Evolutionary conservation across 1,139 yeast species (phyloP), one percentile per base, ranked within the genome.

Genomic region (Candida dubliniensis): DNA sequence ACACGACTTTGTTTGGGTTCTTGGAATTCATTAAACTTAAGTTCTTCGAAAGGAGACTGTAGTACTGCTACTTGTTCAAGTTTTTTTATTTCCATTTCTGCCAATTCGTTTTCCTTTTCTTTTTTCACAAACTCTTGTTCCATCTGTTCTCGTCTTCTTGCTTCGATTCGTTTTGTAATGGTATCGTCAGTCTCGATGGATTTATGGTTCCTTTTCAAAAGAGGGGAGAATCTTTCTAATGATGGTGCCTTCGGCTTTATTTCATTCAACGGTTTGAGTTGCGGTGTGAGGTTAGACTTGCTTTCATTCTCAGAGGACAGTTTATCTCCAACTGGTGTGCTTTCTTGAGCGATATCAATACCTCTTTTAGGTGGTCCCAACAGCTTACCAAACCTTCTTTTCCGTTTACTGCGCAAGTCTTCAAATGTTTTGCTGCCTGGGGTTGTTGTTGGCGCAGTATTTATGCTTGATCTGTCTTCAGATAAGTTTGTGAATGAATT

Each of bases 351-450:
- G 4, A 30, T 14, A 13, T 63, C 56, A 8, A 64, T 54, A 3
- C 69, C 70, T 34, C 76, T 54, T 50, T 68, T 63, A 1, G 76
- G 76, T 3, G 74, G 74, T 0, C 77, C 78, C 41, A 73, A 52
- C 8, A 61, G 47, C 47, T 60, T 64, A 5, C 74, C 71, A 45
- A 69, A 67, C 42, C 71, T 51, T 48, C 74, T 54, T 2, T 66
- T 56, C 2, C 73, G 66, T 50, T 64, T 64, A 23, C 26, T 31
- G 29, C 38, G 34, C 8, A 23, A 9, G 11, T 40, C 39, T 29
- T 39, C 40, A 9, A 32, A 14, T 5, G 26, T 14, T 26, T 13
- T 37, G 25, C 31, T 23, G 11, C 23, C 34, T 31, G 40, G 40
- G 4, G 40, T 37, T 24, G 40, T 41, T 7, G 46, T 38, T 4